These are phyloP conservation scores for Candida morakotiae DNA, from an alignment of 805 yeast genomes.

Conservation along the genomic window DNA sequence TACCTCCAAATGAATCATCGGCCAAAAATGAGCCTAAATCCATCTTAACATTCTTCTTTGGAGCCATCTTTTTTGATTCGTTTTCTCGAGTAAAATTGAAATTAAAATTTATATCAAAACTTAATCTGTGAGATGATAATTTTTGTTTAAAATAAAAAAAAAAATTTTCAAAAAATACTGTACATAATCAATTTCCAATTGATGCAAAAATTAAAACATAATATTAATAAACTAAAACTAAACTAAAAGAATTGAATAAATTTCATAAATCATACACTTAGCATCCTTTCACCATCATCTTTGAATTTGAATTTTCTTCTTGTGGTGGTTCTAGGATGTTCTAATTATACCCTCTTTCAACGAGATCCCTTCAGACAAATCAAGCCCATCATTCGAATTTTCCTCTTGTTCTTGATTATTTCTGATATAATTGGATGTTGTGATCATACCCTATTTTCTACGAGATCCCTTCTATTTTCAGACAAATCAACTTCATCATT, in stretches of 20 bases:
- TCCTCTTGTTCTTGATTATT: no score
- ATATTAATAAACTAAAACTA: no score
- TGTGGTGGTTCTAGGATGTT: no score
- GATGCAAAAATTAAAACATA: no score
- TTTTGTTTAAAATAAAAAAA: neutral
- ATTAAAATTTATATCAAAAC: neutral
- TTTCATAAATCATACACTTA: no score
- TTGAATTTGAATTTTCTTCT: no score
- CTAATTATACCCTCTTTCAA: no score
- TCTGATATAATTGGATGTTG: no score
- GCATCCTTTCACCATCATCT: no score
- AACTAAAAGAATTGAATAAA: slow-evolving; percentile 2
- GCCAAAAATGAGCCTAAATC: slow-evolving; percentile 81
- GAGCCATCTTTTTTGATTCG: slow-evolving; percentile 18
- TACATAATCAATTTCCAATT: neutral
- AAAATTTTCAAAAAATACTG: slow-evolving; percentile 6
- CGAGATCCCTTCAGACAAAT: no score
- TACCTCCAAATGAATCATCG: slow-evolving; percentile 68
- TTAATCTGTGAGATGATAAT: slow-evolving; percentile 3
- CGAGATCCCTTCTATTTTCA: slow-evolving; percentile 5
- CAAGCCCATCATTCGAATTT: no score
- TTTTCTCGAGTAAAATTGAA: no score
- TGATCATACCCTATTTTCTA: slow-evolving; percentile 9
- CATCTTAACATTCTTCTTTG: slow-evolving; percentile 69
- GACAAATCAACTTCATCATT: slow-evolving; percentile 5